Percentiles rank a stretch among this genome's conserved stretches.
These are phyloP conservation scores for Magnaporthales sp. DNA, from an alignment of 2,329 filamentous ascomycete genomes.

Conservation along the genomic window DNA sequence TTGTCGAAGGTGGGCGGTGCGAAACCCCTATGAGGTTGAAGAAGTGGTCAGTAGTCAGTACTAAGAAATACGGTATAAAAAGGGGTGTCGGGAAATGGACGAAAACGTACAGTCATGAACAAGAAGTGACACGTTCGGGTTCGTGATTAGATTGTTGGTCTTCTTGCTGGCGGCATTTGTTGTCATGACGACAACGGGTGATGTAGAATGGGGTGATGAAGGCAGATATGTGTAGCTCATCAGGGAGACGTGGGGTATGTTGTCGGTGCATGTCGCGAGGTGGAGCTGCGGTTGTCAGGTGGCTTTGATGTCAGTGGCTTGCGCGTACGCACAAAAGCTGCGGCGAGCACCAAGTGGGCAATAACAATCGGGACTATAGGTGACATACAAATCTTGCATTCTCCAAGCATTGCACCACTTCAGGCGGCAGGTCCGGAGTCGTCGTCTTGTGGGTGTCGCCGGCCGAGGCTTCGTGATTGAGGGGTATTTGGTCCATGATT, in stretches of 20 bases:
- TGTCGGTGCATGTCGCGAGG: conserved; percentile 79
- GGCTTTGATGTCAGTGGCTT: not conserved
- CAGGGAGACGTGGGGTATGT: conserved; percentile 83
- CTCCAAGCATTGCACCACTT: conserved; percentile 84
- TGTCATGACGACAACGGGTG: conserved; percentile 93
- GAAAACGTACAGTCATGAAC: conserved; percentile 73
- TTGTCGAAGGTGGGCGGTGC: conserved; percentile 73
- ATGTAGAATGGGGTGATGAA: conserved; percentile 56
- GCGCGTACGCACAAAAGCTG: not conserved
- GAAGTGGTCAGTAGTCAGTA: not conserved
- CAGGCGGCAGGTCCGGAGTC: conserved; percentile 63
- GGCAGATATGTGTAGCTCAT: conserved; percentile 99
- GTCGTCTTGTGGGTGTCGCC: conserved; percentile 63
- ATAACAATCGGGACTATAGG: not conserved
- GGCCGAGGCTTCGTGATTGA: conserved; percentile 68
- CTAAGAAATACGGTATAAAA: not conserved
- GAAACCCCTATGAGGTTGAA: conserved; percentile 57
- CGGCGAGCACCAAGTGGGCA: conserved; percentile 7
- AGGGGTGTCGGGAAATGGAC: not conserved
- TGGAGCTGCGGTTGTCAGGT: conserved; percentile 57
- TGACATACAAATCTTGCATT: conserved; percentile 82
- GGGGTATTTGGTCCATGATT: conserved; percentile 54
- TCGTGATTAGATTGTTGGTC: conserved; percentile 71
- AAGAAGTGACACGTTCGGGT: conserved; percentile 84
- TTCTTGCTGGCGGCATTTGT: conserved; percentile 73